phyloP scores from a whole-genome alignment of 345 rosid species.

The Sisymbrium irio region DNA sequence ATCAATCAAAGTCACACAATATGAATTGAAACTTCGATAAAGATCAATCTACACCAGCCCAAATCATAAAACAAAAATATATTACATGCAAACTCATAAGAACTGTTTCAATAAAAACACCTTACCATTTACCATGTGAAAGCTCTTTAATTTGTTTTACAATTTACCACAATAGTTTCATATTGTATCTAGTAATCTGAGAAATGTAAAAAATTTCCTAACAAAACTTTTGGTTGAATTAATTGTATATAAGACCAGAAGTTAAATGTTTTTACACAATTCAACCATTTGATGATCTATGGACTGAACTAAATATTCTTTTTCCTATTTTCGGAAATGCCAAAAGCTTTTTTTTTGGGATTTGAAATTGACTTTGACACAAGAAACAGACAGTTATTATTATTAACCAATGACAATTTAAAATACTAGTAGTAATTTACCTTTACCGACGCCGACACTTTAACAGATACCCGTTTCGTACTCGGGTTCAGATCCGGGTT shows the following conservation, averaged over 20 bases:
- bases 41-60: neutral
- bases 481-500: neutral
- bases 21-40: neutral
- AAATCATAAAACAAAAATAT: too few species aligned
- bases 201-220: too few species aligned
- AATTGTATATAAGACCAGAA: neutral
- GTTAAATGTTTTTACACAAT: neutral
- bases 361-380: constrained; percentile 21
- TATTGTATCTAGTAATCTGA: too few species aligned
- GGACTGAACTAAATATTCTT: neutral
- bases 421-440: constrained; percentile 35
- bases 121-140: too few species aligned
- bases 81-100: too few species aligned
- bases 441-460: constrained; percentile 43
- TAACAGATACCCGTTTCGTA: constrained; percentile 29
- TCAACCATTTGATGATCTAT: neutral
- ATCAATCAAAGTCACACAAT: neutral
- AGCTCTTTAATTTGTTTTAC: too few species aligned
- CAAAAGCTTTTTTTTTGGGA: neutral
- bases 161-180: too few species aligned
- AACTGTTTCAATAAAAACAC: too few species aligned
- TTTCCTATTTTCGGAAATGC: neutral
- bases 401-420: constrained; percentile 1
- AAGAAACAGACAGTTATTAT: neutral
- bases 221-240: neutral